phyloP scores from a whole-genome alignment of 257 asterid genomes.

The Mitragyna speciosa region DNA sequence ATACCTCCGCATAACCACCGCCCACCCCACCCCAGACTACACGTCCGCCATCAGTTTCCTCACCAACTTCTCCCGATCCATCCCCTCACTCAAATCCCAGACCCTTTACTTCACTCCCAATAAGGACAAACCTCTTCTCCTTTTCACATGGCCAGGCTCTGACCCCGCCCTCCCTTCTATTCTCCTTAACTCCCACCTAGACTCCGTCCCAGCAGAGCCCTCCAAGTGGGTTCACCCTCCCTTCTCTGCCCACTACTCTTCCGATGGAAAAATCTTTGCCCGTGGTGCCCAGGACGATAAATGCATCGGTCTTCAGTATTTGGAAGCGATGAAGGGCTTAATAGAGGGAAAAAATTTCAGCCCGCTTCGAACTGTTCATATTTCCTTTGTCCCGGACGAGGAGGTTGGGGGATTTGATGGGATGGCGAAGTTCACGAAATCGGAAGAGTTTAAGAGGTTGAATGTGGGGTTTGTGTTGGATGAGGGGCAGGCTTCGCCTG shows the following conservation, averaged over 20 bases:
- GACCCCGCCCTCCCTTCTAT: slow-evolving; percentile 71
- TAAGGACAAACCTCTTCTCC: slow-evolving; percentile 61
- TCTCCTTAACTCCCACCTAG: slow-evolving; percentile 85
- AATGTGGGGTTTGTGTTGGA: slow-evolving; percentile 84
- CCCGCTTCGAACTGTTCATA: slow-evolving; percentile 59
- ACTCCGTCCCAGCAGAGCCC: slow-evolving; percentile 90
- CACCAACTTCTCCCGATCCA: slow-evolving; percentile 33
- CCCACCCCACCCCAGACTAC: slow-evolving; percentile 66
- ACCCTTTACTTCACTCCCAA: slow-evolving; percentile 42
- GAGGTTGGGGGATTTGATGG: slow-evolving; percentile 90
- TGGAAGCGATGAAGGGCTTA: slow-evolving; percentile 63
- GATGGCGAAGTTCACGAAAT: slow-evolving; percentile 67
- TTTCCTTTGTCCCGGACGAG: slow-evolving; percentile 81
- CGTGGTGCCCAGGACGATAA: slow-evolving; percentile 98
- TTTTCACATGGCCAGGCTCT: slow-evolving; percentile 75
- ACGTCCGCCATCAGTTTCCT: slow-evolving; percentile 10
- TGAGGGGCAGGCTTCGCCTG: slow-evolving; percentile 86
- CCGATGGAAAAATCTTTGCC: slow-evolving; percentile 65
- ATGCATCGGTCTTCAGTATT: slow-evolving; percentile 75
- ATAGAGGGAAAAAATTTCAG: slow-evolving; percentile 21
- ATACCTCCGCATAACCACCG: slow-evolving; percentile 82
- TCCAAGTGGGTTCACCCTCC: slow-evolving; percentile 79
- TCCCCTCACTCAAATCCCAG: slow-evolving; percentile 50
- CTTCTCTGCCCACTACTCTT: slow-evolving; percentile 59
- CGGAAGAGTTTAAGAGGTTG: slow-evolving; percentile 49